Evolutionary conservation across 257 asterid species (phyloP), one percentile per base, ranked within the genome.

Genomic region (Lantana camara): DNA sequence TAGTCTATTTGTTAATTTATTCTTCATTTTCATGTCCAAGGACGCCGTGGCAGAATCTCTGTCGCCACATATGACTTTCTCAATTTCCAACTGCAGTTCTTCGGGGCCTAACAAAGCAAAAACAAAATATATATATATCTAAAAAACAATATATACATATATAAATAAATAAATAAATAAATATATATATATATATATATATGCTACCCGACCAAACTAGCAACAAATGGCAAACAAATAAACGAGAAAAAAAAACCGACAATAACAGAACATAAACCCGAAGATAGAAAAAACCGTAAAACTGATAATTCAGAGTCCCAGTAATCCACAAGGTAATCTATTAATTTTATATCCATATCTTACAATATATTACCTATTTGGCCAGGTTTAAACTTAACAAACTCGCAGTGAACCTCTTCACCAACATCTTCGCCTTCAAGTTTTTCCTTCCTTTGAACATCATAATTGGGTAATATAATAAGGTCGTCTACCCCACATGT

Each of bases 401-500:
- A 90, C 29, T 90, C 83, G 71, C 95, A 88, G 75, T 93, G 99
- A 74, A 91, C 99, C 80, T 85, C 96, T 79, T 85, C 91, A 32
- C 99, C 99, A 54, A 83, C 96, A 77, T 93, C 98, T 60, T 84
- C 89, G 14, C 85, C 88, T 81, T 93, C 99, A 64, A 93, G 99
- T 63, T 82, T 79, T 55, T 83, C 95, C 84, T 90, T 85, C 84
- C 97, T 82, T 76, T 77, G 78, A 60, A 52, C 55, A 78, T 93
- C 99, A 15, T 69, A 83, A 61, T 81, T 52, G 12, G 96, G 96
- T 64, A 82, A 83, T 67, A 93, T 93, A 48, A 90, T 83, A 66
- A 93, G 96, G 85, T 93, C 99, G 67, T 87, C 99, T 17, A 90
- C 34, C 68, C 96, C 99, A 77, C 99, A 93, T 14, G 97, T 93